phyloP scores from a whole-genome alignment of 345 rosid genomes.

The Gossypium turneri region DNA sequence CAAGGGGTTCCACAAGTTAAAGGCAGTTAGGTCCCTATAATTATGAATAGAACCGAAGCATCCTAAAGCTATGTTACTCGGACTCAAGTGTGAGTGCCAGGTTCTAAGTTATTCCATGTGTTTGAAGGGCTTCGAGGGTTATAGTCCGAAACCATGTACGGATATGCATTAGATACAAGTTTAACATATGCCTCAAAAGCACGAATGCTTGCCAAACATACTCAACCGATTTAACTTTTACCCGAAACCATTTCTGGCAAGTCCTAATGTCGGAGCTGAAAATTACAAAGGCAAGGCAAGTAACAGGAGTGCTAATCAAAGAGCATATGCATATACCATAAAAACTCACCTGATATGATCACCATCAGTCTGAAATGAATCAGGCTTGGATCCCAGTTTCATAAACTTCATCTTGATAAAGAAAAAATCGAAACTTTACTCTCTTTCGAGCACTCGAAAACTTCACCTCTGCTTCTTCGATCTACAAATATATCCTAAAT shows the following conservation, averaged over 20 bases:
- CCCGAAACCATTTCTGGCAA: neutral
- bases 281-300: neutral
- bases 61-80: too few species aligned
- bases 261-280: neutral
- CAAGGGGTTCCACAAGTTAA: too few species aligned
- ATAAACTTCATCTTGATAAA: constrained; percentile 64
- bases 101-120: neutral
- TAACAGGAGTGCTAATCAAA: neutral
- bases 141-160: too few species aligned
- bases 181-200: neutral
- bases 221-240: too few species aligned
- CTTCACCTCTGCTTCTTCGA: neutral
- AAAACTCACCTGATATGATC: constrained; percentile 51
- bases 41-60: too few species aligned
- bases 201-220: neutral
- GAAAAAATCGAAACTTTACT: constrained; percentile 15
- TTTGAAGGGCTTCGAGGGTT: neutral
- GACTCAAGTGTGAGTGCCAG: too few species aligned
- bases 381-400: constrained; percentile 92
- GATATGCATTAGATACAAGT: neutral
- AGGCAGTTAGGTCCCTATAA: too few species aligned
- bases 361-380: constrained; percentile 60
- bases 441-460: constrained; percentile 13
- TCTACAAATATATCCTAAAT: neutral
- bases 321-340: neutral